Evolutionary conservation across 1,139 yeast genomes (phyloP).

Genomic region (Pichia sp.): DNA sequence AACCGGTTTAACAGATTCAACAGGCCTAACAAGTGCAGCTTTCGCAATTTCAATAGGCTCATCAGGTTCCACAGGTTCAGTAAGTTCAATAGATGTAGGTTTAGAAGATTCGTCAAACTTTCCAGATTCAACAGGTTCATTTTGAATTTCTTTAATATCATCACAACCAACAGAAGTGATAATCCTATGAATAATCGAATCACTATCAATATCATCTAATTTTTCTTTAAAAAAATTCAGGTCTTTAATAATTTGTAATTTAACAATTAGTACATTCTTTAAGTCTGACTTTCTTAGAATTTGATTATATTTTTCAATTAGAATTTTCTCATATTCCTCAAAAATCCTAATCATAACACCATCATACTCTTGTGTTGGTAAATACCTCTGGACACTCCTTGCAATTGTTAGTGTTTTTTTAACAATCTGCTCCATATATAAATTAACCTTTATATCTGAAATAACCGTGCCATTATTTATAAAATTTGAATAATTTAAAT

Average conservation of each 20-base stretch:
- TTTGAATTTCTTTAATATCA: background rate
- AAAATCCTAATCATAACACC: conserved; percentile 50
- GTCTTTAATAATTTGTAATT: conserved; percentile 50
- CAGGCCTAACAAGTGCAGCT: background rate
- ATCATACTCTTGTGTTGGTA: conserved; percentile 47
- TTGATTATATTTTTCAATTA: conserved; percentile 43
- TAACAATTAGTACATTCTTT: conserved; percentile 16
- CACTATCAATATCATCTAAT: conserved; percentile 53
- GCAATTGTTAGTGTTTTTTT: conserved; percentile 62
- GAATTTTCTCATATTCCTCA: conserved; percentile 50
- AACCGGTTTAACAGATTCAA: background rate
- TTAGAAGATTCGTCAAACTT: background rate
- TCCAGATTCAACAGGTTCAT: background rate
- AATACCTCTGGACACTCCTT: conserved; percentile 52
- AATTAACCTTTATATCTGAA: conserved; percentile 14
- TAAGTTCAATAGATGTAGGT: background rate
- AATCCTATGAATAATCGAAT: conserved; percentile 57
- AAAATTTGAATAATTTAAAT: background rate
- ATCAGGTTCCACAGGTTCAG: background rate
- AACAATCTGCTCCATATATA: conserved; percentile 62
- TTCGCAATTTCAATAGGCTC: background rate
- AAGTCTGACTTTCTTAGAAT: background rate
- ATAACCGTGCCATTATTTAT: background rate
- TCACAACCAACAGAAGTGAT: conserved; percentile 37
- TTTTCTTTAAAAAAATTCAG: conserved; percentile 61